A percentile compares a stretch with the other conserved stretches of the same genome.
Evolutionary conservation across 257 asterid species (phyloP).

Genomic region (Agastache rugosa): DNA sequence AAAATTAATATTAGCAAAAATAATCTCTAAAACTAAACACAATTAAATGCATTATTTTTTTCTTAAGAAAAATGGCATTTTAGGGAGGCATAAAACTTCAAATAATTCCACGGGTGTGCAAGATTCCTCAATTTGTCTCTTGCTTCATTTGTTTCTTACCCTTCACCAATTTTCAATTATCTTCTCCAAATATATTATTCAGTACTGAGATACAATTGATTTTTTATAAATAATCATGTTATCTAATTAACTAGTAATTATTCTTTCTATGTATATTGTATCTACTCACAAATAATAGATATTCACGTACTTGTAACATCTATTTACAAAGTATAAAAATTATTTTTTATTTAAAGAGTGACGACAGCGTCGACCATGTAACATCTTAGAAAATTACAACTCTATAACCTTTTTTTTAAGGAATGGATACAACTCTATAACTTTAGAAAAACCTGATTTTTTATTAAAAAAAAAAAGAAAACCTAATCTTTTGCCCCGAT

Average conservation of each 20-base stretch:
- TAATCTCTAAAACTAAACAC: not conserved
- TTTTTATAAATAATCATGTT: not conserved
- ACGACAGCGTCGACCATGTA: too few species aligned
- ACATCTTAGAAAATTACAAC: too few species aligned
- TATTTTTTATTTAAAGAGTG: too few species aligned
- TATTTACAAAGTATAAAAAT: too few species aligned
- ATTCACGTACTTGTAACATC: too few species aligned
- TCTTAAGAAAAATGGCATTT: not conserved
- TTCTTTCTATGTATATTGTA: not conserved
- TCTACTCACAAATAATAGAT: too few species aligned
- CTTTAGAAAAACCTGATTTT: too few species aligned
- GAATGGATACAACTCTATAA: too few species aligned
- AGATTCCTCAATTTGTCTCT: constrained; percentile 49
- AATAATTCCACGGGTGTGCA: constrained; percentile 42
- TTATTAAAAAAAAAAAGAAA: not conserved
- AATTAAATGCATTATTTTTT: not conserved
- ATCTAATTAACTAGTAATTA: not conserved
- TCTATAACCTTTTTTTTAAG: too few species aligned
- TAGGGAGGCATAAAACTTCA: constrained; percentile 10
- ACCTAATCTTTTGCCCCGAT: not conserved
- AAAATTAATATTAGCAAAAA: not conserved
- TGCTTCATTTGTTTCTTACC: constrained; percentile 35
- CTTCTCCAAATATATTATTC: not conserved
- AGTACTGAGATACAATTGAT: not conserved
- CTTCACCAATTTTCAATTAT: not conserved